phyloP scores from a whole-genome alignment of 345 rosid genomes.

The Arabidopsis arenosa region DNA sequence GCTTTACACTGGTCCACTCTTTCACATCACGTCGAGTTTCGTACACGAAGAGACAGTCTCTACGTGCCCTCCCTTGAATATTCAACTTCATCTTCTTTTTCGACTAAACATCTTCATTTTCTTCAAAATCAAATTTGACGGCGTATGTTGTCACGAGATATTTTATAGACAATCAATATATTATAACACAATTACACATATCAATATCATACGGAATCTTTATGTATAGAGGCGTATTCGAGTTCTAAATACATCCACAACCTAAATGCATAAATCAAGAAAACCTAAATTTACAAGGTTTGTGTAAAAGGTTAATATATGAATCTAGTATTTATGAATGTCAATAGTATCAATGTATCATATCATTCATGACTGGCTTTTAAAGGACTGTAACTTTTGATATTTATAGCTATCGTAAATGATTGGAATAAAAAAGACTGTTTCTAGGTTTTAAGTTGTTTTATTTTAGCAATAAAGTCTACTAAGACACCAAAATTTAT shows the following conservation, averaged over 20 bases:
- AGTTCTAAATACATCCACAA: background rate
- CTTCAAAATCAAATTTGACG: slow-evolving; percentile 25
- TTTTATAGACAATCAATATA: background rate
- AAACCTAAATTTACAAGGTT: too few relatives aligned
- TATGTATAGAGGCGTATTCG: background rate
- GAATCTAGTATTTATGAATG: too few relatives aligned
- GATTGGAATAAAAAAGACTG: too few relatives aligned
- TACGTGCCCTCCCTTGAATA: slow-evolving; percentile 20
- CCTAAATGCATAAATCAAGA: too few relatives aligned
- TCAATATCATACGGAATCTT: background rate
- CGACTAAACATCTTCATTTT: slow-evolving; percentile 15
- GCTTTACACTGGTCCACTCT: slow-evolving; percentile 26
- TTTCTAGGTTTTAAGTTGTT: too few relatives aligned
- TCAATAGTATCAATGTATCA: too few relatives aligned
- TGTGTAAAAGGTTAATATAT: too few relatives aligned
- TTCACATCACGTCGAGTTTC: slow-evolving; percentile 16
- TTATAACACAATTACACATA: background rate
- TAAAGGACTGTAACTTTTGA: too few relatives aligned
- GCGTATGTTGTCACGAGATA: background rate
- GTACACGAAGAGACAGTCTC: slow-evolving; percentile 26
- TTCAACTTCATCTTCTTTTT: slow-evolving; percentile 20
- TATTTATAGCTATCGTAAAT: too few relatives aligned
- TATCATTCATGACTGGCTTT: too few relatives aligned
- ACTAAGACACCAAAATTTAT: too few relatives aligned
- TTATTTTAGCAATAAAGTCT: too few relatives aligned